A percentile compares a stretch with the other conserved stretches of the same genome.
phyloP scores from a whole-genome alignment of 495 filamentous ascomycete species.

The Rhizodiscina lignyota region DNA sequence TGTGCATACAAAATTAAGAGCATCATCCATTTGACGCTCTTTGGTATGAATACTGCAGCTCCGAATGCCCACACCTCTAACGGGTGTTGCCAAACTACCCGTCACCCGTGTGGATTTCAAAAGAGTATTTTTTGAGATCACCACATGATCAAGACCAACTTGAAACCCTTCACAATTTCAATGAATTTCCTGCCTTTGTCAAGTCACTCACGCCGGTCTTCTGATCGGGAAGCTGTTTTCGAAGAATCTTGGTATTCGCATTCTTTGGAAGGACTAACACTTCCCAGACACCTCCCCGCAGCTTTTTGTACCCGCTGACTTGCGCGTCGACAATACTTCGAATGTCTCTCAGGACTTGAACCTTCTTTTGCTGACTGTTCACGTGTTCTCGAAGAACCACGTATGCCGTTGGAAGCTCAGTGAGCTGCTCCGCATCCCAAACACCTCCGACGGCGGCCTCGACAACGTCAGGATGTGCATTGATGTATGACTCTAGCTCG shows the following conservation, averaged over 20 bases:
- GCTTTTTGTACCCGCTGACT: slow-evolving; percentile 21
- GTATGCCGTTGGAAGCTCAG: slow-evolving; percentile 9
- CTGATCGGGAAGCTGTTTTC: slow-evolving; percentile 21
- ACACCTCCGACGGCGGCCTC: slow-evolving; percentile 7
- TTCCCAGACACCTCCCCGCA: slow-evolving; percentile 22
- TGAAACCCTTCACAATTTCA: no score
- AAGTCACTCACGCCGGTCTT: neutral
- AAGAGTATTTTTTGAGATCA: no score
- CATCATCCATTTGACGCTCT: no score
- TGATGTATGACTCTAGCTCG: slow-evolving; percentile 9
- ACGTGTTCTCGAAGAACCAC: slow-evolving; percentile 5
- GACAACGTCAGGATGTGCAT: slow-evolving; percentile 4
- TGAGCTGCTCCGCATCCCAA: slow-evolving; percentile 5
- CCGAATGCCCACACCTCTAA: no score
- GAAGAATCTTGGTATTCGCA: slow-evolving; percentile 21
- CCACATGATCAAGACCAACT: no score
- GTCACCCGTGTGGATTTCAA: no score
- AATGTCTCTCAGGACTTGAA: slow-evolving; percentile 6
- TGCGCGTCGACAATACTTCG: slow-evolving; percentile 1
- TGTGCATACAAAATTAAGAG: no score
- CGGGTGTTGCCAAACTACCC: no score
- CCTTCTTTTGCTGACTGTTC: slow-evolving; percentile 1
- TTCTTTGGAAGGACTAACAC: slow-evolving; percentile 20
- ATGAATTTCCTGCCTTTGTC: no score
- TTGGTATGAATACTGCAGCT: no score